Evolutionary conservation across 192 early-diverging fungal species (phyloP).

Genomic region (Backusella morwellensis): DNA sequence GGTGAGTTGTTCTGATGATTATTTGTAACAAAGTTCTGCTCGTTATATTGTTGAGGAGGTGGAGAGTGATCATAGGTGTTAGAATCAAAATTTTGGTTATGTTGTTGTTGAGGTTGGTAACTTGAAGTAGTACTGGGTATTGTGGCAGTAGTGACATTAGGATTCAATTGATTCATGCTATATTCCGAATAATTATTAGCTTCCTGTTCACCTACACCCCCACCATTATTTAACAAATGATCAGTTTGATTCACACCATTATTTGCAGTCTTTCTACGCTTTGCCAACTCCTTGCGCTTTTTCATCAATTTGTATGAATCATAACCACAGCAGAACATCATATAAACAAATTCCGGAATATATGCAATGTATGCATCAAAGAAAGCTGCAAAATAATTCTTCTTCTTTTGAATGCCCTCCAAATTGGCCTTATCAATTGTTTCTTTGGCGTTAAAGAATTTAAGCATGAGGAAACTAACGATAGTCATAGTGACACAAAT

Average conservation of each 20-base stretch:
- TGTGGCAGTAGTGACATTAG: not conserved
- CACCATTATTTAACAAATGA: not conserved
- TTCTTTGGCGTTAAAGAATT: constrained; percentile 17
- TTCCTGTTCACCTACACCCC: not conserved
- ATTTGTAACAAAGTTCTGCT: not conserved
- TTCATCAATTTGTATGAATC: constrained; percentile 28
- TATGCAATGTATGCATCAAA: constrained; percentile 32
- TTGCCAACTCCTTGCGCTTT: constrained; percentile 25
- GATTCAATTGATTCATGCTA: not conserved
- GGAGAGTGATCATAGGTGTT: not conserved
- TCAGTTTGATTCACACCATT: constrained; percentile 8
- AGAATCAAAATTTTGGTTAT: not conserved
- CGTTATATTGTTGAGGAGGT: not conserved
- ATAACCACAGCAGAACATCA: constrained; percentile 26
- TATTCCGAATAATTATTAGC: constrained; percentile 1
- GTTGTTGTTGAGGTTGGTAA: not conserved
- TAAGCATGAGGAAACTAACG: constrained; percentile 25
- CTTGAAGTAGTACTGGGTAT: not conserved
- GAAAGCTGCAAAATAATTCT: constrained; percentile 17
- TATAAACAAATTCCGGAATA: constrained; percentile 31
- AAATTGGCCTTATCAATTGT: not conserved
- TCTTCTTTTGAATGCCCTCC: not conserved
- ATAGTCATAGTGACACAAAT: constrained; percentile 23
- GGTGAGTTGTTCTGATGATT: not conserved
- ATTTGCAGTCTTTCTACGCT: not conserved